Evolutionary conservation across 192 early-diverging fungal genomes (phyloP).

Genomic region (Podila verticillata): DNA sequence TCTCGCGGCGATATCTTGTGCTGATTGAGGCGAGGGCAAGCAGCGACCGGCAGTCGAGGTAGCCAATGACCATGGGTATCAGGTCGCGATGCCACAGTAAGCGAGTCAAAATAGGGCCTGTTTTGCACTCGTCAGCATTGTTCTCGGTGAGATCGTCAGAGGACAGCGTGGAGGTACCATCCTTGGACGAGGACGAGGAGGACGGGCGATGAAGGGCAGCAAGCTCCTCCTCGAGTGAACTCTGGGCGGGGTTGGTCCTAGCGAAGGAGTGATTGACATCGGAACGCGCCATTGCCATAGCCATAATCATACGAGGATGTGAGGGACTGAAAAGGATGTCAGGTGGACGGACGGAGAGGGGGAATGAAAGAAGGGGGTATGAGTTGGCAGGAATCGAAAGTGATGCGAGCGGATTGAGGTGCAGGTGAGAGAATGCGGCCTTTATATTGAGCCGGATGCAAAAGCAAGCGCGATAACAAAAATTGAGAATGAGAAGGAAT

Average conservation of each 20-base stretch:
- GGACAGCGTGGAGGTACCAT: background rate
- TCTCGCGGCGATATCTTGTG: conserved; percentile 27
- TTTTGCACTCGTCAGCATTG: conserved; percentile 4
- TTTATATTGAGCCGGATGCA: too few relatives aligned
- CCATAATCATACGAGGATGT: conserved; percentile 17
- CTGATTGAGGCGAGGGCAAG: conserved; percentile 20
- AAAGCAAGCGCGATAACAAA: too few relatives aligned
- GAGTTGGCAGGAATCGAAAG: background rate
- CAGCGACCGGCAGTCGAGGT: conserved; percentile 35
- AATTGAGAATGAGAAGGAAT: background rate
- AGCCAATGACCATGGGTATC: conserved; percentile 26
- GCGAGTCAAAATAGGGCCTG: conserved; percentile 18
- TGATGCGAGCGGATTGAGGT: too few relatives aligned
- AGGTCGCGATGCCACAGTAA: conserved; percentile 23
- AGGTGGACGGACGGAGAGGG: background rate
- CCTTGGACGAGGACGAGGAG: background rate
- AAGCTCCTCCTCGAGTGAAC: background rate
- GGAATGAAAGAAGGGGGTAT: background rate
- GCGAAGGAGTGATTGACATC: conserved; percentile 27
- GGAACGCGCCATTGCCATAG: conserved; percentile 31
- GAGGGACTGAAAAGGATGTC: background rate
- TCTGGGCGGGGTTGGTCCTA: conserved; percentile 1
- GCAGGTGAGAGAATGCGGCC: too few relatives aligned
- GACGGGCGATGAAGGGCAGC: background rate
- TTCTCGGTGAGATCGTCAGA: background rate